Base-by-base conservation (phyloP, 495 filamentous ascomycete genomes). In the Hyaloscypha hepaticicola region DNA sequence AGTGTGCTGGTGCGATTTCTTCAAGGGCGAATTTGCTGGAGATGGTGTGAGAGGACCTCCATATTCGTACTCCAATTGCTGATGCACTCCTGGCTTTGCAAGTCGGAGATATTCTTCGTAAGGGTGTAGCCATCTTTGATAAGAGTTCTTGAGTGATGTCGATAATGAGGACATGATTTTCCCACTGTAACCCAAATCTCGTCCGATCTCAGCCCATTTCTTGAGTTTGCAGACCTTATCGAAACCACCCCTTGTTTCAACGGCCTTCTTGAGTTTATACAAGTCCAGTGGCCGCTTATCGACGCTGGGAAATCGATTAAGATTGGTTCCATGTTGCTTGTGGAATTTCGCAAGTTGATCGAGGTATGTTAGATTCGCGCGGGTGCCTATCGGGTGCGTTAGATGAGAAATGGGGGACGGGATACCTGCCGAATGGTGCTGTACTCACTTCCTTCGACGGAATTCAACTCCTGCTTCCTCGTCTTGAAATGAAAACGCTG, bases 161-260 rank as follows among this genome's bases (percentile, higher is more conserved):
- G 95, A 99, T 49, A 99, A 77, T n/a, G 96, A 98, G 0, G 96
- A 98, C 95, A 99, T 99, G 68, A 99, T 99, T 78, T 99, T 99
- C 72, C 95, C 95, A 72, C 95, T 97, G 77, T 99, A 99, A 59
- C 95, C 95, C 22, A 99, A 78, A 75, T 97, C 94, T 72, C 95
- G 89, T 34, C 95, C 95, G 66, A 99, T 97, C 75, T 99, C 95
- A 0, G 95, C 95, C 95, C 95, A 99, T 79, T 97, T 98, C 76
- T 99, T 99, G 56, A 87, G 82, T 77, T 96, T 97, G 81, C 96
- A 98, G 41, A 99, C 95, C 66, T 88, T 87, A 45, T 96, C 92
- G 70, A 99, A 99, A 0, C 95, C 95, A 29, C 95, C 95, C 50
- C 93, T 85, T 45, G 87, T 85, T 74, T 98, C 95, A 16, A 99